Conservation (phyloP, 345 rosid species). For the Populus nigra region DNA sequence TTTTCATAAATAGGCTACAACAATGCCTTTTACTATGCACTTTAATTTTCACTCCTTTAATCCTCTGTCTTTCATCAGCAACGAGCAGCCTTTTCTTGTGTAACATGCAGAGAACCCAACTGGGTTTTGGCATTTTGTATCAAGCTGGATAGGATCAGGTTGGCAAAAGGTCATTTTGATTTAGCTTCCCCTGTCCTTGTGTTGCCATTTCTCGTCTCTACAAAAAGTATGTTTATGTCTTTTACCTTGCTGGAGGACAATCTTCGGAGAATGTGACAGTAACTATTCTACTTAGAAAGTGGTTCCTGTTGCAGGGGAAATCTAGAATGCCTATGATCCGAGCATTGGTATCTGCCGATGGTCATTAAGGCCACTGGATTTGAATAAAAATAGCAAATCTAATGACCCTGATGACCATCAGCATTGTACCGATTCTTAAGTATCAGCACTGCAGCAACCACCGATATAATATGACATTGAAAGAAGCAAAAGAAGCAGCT, state of each 20-base stretch:
- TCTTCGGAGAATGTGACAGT: not conserved
- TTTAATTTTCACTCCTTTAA: conserved; percentile 31
- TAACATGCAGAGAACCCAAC: conserved; percentile 20
- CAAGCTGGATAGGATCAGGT: conserved; percentile 15
- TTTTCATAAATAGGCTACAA: conserved; percentile 25
- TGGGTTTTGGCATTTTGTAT: conserved; percentile 34
- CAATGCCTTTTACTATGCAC: conserved; percentile 33
- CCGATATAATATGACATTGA: not conserved
- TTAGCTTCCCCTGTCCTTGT: conserved; percentile 1
- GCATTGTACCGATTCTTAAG: not conserved
- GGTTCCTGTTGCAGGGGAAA: not conserved
- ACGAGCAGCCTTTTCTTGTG: conserved; percentile 27
- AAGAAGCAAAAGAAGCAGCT: not conserved
- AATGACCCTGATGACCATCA: not conserved
- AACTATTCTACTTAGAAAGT: not conserved
- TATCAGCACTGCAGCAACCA: not conserved
- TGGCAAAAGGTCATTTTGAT: conserved; percentile 19
- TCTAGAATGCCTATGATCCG: not conserved
- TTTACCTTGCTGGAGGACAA: conserved; percentile 4
- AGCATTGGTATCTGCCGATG: not conserved
- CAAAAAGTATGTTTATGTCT: conserved; percentile 19
- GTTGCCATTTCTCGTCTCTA: conserved; percentile 8
- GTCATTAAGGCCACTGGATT: not conserved
- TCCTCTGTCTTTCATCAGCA: conserved; percentile 32
- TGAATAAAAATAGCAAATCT: not conserved